These are phyloP conservation scores for Aspergillus piperis DNA, from an alignment of 2,329 filamentous ascomycete genomes.

Conservation along the genomic window DNA sequence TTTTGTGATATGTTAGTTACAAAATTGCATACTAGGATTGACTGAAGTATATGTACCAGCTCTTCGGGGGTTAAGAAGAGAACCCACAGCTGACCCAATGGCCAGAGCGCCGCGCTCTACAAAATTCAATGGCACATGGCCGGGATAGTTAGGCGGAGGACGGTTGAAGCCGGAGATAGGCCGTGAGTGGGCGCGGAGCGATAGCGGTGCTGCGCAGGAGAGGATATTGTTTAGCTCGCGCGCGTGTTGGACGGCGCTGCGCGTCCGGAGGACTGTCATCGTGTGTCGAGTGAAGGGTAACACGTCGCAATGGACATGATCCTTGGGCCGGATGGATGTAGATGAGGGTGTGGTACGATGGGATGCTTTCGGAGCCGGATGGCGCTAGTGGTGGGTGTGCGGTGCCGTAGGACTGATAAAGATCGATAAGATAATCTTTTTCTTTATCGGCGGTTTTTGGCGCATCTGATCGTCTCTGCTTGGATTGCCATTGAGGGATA, in stretches of 20 bases:
- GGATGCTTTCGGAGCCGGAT: conserved; percentile 15
- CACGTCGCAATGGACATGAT: conserved; percentile 14
- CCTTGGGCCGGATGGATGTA: conserved; percentile 1
- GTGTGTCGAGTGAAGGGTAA: conserved; percentile 12
- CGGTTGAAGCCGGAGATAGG: conserved; percentile 81
- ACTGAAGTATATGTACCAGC: conserved; percentile 56
- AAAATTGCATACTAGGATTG: not conserved
- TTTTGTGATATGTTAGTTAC: conserved; percentile 45
- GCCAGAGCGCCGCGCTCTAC: conserved; percentile 74
- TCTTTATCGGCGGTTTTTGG: not conserved
- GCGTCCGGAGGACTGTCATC: conserved; percentile 33
- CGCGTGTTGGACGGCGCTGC: conserved; percentile 16
- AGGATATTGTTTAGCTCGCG: conserved; percentile 16
- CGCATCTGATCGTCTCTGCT: not conserved
- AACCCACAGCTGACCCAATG: conserved; percentile 60
- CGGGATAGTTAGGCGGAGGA: conserved; percentile 82
- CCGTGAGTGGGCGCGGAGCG: conserved; percentile 33
- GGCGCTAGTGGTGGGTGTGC: conserved; percentile 12
- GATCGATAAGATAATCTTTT: conserved; percentile 18
- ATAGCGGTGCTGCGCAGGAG: conserved; percentile 6
- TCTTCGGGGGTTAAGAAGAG: conserved; percentile 73
- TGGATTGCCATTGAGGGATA: not conserved
- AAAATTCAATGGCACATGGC: conserved; percentile 83
- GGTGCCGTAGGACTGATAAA: conserved; percentile 24
- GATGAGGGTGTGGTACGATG: conserved; percentile 20